Base-by-base conservation (phyloP, 176 grass and related monocot species). In the Phoenix roebelenii region DNA sequence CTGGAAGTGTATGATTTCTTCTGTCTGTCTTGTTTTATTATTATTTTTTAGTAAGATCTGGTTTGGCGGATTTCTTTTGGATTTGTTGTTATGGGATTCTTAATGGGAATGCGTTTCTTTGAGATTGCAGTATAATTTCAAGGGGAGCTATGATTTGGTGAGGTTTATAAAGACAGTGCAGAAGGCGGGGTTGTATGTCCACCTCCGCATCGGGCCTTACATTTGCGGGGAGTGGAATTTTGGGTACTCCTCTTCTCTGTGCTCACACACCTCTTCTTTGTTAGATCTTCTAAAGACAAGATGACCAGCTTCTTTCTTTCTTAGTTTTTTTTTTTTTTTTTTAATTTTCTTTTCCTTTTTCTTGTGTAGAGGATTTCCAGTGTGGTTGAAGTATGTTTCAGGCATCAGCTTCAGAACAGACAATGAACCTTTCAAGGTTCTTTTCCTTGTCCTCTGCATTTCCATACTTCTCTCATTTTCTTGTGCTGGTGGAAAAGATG, bases 151-250 rank as follows among this genome's bases (percentile, higher is more conserved):
- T 84, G 88, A 98, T 89, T 62, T 98, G 82, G 88, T 89, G 66
- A 98, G 82, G 70, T 98, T 98, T 71, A 60, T 98, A 51, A 93
- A 93, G 74, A 98, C 85, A 51, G 82, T 76, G 63, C 88, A 98
- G 28, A 93, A 89, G 51, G 73, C 76, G 53, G 94, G 88, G 51
- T 19, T 98, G 57, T 92, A 85, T 81, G 94, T 98, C 15, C 94
- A 98, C 70, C 87, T 98, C 35, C 87, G 94, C 65, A 83, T 98
- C 64, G 94, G 94, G 50, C 94, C 94, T 51, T 98, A 98, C 74
- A 80, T 98, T 50, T 98, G 94, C 9, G 94, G 87, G 73, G 94
- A 98, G 74, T 98, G 94, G 94, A 98, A 98, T 79, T 98, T 98
- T 22, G 94, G 93, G 94, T 98, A 85, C 62, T 50, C 9, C 7